Base-by-base conservation (phyloP, 2,329 filamentous ascomycete species). In the Aureobasidium sp. region DNA sequence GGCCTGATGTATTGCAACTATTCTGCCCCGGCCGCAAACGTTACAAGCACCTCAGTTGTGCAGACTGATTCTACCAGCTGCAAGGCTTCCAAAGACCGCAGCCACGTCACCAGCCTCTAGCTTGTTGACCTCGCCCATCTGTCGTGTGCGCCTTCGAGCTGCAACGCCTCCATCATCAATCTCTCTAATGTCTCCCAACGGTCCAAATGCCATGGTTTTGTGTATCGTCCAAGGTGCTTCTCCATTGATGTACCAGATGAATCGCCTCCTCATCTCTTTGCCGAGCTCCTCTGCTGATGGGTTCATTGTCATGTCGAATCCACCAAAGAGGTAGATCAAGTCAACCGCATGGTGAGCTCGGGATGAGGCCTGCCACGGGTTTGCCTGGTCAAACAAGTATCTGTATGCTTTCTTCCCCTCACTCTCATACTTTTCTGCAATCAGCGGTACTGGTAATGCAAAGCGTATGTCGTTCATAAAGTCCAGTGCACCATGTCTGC, bases 301-400 rank as follows among this genome's bases (percentile, higher is more conserved):
- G 1, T 72, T 71, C 23, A 72, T 72, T 0, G 68, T 67, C 0
- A 77, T 59, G 57, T 77, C 74, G 4, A 77, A 64, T 0, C 73
- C 73, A 0, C 70, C 75, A 27, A 79, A 80, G 0, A 79, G 64
- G 9, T 78, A 72, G 1, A 79, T 60, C 4, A 80, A 65, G 63
- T 80, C 78, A 2, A 80, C 74, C 0, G 74, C 78, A 61, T 80
- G 78, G 40, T 80, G 78, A 2, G 77, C 69, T 0, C 78, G 70
- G 9, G 72, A 75, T 0, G 77, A 79, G 0, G 71, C 57, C 53
- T 79, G 78, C 75, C 74, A 79, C 5, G 78, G 77, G 37, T 80
- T 80, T 0, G 69, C 50, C 57, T 80, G 74, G 40, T 80, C 78
- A 1, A 79, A 63, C 0, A 77, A 63, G 38, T 76, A 79, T 33